Base-by-base conservation (phyloP, 805 yeast genomes). In the Metschnikowia drakensbergensis region DNA sequence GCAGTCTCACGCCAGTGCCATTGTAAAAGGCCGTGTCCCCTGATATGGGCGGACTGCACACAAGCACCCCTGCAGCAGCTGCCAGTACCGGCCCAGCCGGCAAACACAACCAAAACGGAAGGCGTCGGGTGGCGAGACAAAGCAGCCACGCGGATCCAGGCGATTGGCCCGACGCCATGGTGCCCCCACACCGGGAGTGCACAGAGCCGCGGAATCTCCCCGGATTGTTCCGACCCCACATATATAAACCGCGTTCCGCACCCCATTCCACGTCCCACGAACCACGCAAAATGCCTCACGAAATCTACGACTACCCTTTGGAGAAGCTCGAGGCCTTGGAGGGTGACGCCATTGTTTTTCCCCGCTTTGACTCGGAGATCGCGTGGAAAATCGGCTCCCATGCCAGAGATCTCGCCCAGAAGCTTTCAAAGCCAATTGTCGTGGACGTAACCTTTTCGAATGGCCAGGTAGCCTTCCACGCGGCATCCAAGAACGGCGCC, bases 391-490 rank as follows among this genome's bases (percentile, higher is more conserved):
- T 80, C 11, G 84, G 84, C 6, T 38, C 46, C 3, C 58, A 65
- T 28, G 75, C 78, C 6, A 62, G 79, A 43, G 59, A 66, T 3
- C 41, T 63, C 8, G 75, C 77, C 1, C 45, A 59, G 26, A 45
- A 54, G 33, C 62, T 62, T 1, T 36, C 48, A n/a, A 66, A 63
- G 41, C 59, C 76, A 0, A 66, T 79, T 25, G 75, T 75, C 8
- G 74, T 81, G 48, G 81, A 80, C 49, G 70, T 81, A 51, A 60
- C 79, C 10, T 61, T 75, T 5, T 53, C 72, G 4, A 63, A 67
- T 25, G 81, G 81, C 3, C 79, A 75, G 37, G 67, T 68, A 11
- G 57, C 79, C 31, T 80, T 77, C 67, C 79, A 78, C 50, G 54
- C 75, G 5, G 66, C 62, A 25, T 64, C 72, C 13, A 63, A 58